A percentile compares a stretch with the other conserved stretches of the same genome.
phyloP scores from a whole-genome alignment of 1,139 yeast genomes.

The Pneumocystis carinii region DNA sequence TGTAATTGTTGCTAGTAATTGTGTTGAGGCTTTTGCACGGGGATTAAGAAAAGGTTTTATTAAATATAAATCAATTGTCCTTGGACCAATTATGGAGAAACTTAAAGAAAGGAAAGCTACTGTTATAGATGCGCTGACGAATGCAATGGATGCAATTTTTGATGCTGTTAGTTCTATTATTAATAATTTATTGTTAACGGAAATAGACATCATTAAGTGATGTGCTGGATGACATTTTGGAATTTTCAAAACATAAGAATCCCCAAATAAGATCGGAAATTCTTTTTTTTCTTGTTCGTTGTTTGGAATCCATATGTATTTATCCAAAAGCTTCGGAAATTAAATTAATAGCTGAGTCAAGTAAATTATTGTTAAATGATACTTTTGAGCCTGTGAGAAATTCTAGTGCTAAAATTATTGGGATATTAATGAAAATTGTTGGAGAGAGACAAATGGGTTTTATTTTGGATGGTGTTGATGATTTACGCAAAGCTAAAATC shows the following conservation, averaged over 20 bases:
- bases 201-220: constrained; percentile 37
- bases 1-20: constrained; percentile 64
- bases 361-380: constrained; percentile 54
- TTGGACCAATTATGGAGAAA: constrained; percentile 60
- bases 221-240: constrained; percentile 45
- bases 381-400: constrained; percentile 76
- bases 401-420: constrained; percentile 64
- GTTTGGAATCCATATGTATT: constrained; percentile 38
- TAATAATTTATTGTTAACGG: neutral
- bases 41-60: constrained; percentile 48
- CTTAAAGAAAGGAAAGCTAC: constrained; percentile 76
- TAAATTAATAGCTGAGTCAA: constrained; percentile 40
- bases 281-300: constrained; percentile 47
- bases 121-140: constrained; percentile 54
- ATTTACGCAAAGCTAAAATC: constrained; percentile 50
- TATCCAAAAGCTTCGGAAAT: constrained; percentile 42
- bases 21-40: constrained; percentile 45
- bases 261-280: constrained; percentile 71
- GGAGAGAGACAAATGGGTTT: constrained; percentile 57
- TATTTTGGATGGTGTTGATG: constrained; percentile 56
- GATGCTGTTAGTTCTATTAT: constrained; percentile 15
- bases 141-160: constrained; percentile 54
- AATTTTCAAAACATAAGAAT: constrained; percentile 55
- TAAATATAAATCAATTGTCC: constrained; percentile 39
- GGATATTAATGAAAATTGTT: constrained; percentile 64